A percentile compares a stretch with the other conserved stretches of the same genome.
Evolutionary conservation across 805 yeast species (phyloP).

Genomic region (Ogataea zsoltii): DNA sequence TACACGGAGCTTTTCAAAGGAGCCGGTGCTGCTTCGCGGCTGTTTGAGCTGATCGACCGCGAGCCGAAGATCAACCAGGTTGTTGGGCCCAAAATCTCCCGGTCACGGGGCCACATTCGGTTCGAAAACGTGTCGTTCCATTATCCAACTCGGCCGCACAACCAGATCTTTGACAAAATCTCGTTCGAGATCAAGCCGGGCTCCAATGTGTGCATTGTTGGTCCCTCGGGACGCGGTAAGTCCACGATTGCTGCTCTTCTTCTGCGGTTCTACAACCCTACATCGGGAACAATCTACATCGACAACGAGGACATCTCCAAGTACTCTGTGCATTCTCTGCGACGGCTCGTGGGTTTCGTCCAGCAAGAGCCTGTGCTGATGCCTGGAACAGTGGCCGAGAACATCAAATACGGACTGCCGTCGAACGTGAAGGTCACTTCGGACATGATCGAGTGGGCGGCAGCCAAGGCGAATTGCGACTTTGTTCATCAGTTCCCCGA

Average conservation of each 20-base stretch:
- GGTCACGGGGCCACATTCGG: constrained; percentile 54
- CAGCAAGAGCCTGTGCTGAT: constrained; percentile 91
- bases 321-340: constrained; percentile 73
- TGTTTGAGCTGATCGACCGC: constrained; percentile 84
- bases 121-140: constrained; percentile 69
- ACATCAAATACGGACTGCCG: constrained; percentile 70
- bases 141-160: constrained; percentile 85
- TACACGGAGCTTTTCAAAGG: constrained; percentile 96
- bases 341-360: constrained; percentile 81
- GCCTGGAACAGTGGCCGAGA: constrained; percentile 86
- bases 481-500: constrained; percentile 78
- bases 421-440: constrained; percentile 51
- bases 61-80: constrained; percentile 72
- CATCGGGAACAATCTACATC: constrained; percentile 61
- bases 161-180: constrained; percentile 61
- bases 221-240: constrained; percentile 95
- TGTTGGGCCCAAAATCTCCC: constrained; percentile 51
- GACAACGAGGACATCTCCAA: constrained; percentile 66
- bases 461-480: constrained; percentile 71
- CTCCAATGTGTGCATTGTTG: constrained; percentile 89
- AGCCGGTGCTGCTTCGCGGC: constrained; percentile 91
- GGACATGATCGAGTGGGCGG: constrained; percentile 64
- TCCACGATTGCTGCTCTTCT: constrained; percentile 83
- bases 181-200: constrained; percentile 72
- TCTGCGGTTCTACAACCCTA: constrained; percentile 81